Base-by-base conservation (phyloP, 257 asterid species). In the Primulina huaijiensis region DNA sequence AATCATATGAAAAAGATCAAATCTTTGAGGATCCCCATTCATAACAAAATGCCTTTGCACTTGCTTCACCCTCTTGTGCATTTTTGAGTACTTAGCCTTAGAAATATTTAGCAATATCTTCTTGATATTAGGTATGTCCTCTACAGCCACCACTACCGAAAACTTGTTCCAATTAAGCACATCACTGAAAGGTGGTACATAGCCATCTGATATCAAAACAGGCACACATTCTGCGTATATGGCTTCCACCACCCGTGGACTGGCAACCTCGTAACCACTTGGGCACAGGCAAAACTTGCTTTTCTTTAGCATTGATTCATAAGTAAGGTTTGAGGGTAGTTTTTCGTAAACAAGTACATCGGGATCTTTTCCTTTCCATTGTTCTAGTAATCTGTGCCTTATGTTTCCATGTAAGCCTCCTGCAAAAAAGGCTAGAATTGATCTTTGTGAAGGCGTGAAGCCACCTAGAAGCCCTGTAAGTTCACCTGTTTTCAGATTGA, bases 341-440 rank as follows among this genome's bases (percentile, higher is more conserved):
- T 65, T 60, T 29, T 71, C 70, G 8, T 70, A 82, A 7, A 79
- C 81, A 35, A 27, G 67, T 11, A 77, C 43, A 38, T 84, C 80
- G 1, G n/a, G 65, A 11, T 77, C 84, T 64, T 78, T 82, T 6
- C 46, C 82, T 71, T 80, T 80, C 89, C 89, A 86, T 0, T 82
- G 82, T 34, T 78, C 53, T 64, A 86, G 67, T 2, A 86, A 67
- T 25, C 65, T 72, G 71, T 72, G 58, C 69, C 89, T 76, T 61
- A 84, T 80, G 72, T 76, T 69, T n/a, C 89, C 87, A 34, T 82
- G 87, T 21, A 80, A 46, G 6, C 77, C 73, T n/a, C 91, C 91
- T 1, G 87, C 85, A 58, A 83, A 86, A 75, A 83, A 86, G 23
- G 85, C 88, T 1, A 86, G 80, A 6, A 79, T 52, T 27, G 87